Evolutionary conservation across 352 stramenopile genomes (phyloP), one percentile per base, ranked within the genome.

Genomic region (Phytophthora crassamura): DNA sequence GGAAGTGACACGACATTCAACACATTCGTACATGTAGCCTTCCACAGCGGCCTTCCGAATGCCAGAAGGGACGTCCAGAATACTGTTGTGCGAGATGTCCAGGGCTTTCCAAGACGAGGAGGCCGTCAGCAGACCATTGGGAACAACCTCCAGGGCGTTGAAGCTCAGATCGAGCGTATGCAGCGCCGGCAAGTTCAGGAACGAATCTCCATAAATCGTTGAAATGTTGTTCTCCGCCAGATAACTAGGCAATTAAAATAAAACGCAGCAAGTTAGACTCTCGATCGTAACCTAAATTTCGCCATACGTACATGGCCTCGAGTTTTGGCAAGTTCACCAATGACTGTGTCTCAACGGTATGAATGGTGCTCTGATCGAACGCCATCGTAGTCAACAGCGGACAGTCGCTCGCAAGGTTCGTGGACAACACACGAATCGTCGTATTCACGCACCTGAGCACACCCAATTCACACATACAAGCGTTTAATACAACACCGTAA

Each of bases 121-220:
- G 8, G 75, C 67, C 14, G 61, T 75, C 15, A 89, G 64, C 7
- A 91, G 47, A 15, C 43, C 58, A 2, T 47, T 77, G 4, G 82
- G 76, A 4, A 91, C 58, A 9, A 22, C 50, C 15, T 72, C 56
- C 11, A 91, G 69, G 28, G 77, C 70, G 45, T 91, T 91, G 61
- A 65, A 71, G 34, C 78, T 88, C 55, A 89, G 22, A 38, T 89
- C 75, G 5, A 91, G 66, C 16, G 78, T 88, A 55, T 86, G 68
- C 11, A 89, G 53, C 34, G 72, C 59, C 2, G 80, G 60, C 15
- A 89, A 53, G 22, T 88, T 84, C 41, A 50, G 49, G 6, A 91
- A 75, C n/a, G 75, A 77, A 36, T 82, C 75, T 11, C 33, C 43
- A 30, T 68, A 71, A 30, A 89, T 61, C 41, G 50, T 36, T 7